These are phyloP conservation scores for Boechera retrofracta DNA, from an alignment of 345 rosid genomes.

Conservation along the genomic window DNA sequence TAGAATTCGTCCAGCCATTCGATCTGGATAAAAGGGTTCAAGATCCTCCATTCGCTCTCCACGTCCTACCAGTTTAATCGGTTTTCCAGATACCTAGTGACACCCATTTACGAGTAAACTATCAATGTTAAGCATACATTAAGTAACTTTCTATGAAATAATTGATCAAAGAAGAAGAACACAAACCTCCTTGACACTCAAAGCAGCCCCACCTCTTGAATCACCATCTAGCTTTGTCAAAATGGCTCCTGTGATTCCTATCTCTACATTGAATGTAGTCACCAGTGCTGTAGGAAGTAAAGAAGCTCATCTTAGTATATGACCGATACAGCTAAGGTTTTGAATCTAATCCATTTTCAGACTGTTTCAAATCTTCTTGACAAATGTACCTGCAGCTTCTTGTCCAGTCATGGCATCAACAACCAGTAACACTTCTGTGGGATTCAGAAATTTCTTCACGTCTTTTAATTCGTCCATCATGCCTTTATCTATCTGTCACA, in stretches of 20 bases:
- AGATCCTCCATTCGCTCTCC: constrained; percentile 99
- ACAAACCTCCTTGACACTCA: constrained; percentile 96
- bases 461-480: constrained; percentile 99
- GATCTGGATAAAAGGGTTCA: constrained; percentile 96
- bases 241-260: constrained; percentile 98
- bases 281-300: constrained; percentile 67
- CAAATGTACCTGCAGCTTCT: constrained; percentile 87
- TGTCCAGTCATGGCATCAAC: constrained; percentile 99
- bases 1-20: constrained; percentile 96
- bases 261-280: constrained; percentile 93
- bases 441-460: constrained; percentile 82
- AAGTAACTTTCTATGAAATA: not conserved
- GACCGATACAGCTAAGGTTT: not conserved
- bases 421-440: constrained; percentile 92
- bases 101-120: constrained; percentile 30
- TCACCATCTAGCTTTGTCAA: constrained; percentile 98
- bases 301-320: constrained; percentile 1
- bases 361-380: not conserved
- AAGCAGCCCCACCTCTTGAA: constrained; percentile 99
- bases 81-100: constrained; percentile 89
- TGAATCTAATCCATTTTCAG: not conserved
- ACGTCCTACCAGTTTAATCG: constrained; percentile 95
- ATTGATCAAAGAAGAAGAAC: constrained; percentile 8
- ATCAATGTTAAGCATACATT: not conserved
- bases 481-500: constrained; percentile 80